Evolutionary conservation across 805 yeast species (phyloP), one percentile per base, ranked within the genome.

Genomic region (Naumovozyma dairenensis): DNA sequence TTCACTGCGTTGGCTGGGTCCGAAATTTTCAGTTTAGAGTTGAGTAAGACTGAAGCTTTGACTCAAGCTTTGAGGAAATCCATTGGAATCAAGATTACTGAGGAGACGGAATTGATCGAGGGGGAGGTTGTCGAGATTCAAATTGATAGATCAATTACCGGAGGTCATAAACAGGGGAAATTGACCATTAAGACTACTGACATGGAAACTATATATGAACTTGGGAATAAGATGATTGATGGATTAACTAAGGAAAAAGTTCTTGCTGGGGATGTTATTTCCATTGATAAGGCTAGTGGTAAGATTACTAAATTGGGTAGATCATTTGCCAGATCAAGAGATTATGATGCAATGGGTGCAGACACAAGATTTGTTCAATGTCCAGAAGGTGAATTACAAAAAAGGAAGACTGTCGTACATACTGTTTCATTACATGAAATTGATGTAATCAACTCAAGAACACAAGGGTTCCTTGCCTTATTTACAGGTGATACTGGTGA

Each of bases 101-200:
- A 92, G 62, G 96, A 92, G 48, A 87, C 96, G 21, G 99, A 92
- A 61, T 75, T 92, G 36, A 89, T 92, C 46, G 97, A 92, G 65
- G 99, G 99, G 58, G 99, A 92, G 62, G 98, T 92, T 33, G 96
- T 92, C 24, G 99, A 92, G 62, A 82, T 85, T 53, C 94, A 84
- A 63, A 84, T 85, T 46, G 96, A 85, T 61, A 74, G 95, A 54
- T 80, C 93, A 16, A 74, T 92, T 36, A 82, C 95, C 7, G 98
- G 98, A 26, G 99, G 99, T 32, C 96, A 86, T 61, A 89, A 92
- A 57, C 97, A 93, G 60, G 97, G 98, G 28, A 92, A 92, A 62
- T 75, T 93, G 50, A 92, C 98, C 14, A 89, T 92, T 58, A 92
- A 85, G 57, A 83, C 97, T 30, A 92, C 97, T 27, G 95, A 92